phyloP scores from a whole-genome alignment of 148 eudicot species.

The Nepenthes gracilis region DNA sequence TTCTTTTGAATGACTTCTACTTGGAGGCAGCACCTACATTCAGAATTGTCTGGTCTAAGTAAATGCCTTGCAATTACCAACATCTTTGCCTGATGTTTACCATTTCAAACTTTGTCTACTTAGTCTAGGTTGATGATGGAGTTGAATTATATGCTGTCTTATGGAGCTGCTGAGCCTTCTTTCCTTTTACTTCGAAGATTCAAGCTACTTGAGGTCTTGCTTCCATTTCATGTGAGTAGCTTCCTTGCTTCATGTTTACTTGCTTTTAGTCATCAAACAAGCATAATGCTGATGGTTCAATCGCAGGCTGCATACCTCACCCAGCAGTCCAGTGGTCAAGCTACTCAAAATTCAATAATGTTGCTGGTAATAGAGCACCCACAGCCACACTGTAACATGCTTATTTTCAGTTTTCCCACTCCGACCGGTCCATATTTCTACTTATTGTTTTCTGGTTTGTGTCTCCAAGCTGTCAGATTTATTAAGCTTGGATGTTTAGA shows the following conservation, averaged over 20 bases:
- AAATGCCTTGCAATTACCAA: too few species aligned
- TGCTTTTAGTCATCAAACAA: too few species aligned
- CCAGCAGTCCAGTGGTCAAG: conserved; percentile 19
- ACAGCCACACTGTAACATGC: background rate
- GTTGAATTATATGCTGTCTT: conserved; percentile 86
- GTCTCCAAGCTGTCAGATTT: too few species aligned
- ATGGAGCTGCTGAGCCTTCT: conserved; percentile 84
- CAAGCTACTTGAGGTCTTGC: conserved; percentile 54
- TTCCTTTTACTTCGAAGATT: conserved; percentile 48
- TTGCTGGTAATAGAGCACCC: conserved; percentile 44
- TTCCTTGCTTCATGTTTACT: background rate
- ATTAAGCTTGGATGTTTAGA: too few species aligned
- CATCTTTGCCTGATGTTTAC: too few species aligned
- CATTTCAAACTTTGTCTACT: background rate
- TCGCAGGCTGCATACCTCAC: conserved; percentile 74
- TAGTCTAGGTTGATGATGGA: conserved; percentile 77
- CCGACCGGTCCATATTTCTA: background rate
- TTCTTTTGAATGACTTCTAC: background rate
- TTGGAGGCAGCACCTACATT: background rate
- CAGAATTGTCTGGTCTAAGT: background rate
- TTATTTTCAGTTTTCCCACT: conserved; percentile 2
- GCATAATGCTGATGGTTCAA: background rate
- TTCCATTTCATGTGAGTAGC: conserved; percentile 72
- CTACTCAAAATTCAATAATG: conserved; percentile 34
- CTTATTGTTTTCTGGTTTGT: too few species aligned